Base-by-base conservation (phyloP, 2,329 filamentous ascomycete species). In the Coniochaeta ligniaria region DNA sequence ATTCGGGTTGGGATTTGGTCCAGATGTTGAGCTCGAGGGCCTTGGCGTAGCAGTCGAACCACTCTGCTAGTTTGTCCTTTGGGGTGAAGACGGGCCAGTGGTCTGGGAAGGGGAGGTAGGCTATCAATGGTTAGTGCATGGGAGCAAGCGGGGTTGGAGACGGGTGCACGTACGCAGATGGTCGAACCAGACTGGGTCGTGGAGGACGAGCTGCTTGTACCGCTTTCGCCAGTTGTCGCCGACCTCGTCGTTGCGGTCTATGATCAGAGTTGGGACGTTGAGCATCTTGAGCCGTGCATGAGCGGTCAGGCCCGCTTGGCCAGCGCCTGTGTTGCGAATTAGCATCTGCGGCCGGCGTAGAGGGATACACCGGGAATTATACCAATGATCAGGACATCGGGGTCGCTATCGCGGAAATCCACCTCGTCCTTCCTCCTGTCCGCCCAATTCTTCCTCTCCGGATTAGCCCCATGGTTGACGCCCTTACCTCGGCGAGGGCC, bases 1-100 rank as follows among this genome's bases (percentile, higher is more conserved):
- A 74, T 9, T 69, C 70, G 2, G 87, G 60, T 0, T 72, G 78
- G 0, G 82, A 82, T 8, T 71, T 72, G 6, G 78, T 82, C 86
- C 86, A 89, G 33, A 88, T 78, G 65, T 89, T 87, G 56, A 89
- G 76, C 67, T 90, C 86, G 50, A 89, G 75, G 6, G 80, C 70
- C 41, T 78, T 79, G 11, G 82, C 86, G 63, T 89, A 89, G 2
- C 78, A 74, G 65, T 87, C 83, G 63, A 89, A 82, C 73, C 83
- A 89, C 59, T 86, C 83, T 2, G 78, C 86, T 0, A 88, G 75
- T 66, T 89, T 89, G 69, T 88, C 85, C 64, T 88, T 88, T 5
- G 86, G 86, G 0, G 85, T 88, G 71, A 87, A 89, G 20, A 87
- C 71, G 0, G 86, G 86, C 85, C 85, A 89, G 63, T 76, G 79